Base-by-base conservation (phyloP, 2,329 filamentous ascomycete genomes). In the Phaeosphaeria sp. region DNA sequence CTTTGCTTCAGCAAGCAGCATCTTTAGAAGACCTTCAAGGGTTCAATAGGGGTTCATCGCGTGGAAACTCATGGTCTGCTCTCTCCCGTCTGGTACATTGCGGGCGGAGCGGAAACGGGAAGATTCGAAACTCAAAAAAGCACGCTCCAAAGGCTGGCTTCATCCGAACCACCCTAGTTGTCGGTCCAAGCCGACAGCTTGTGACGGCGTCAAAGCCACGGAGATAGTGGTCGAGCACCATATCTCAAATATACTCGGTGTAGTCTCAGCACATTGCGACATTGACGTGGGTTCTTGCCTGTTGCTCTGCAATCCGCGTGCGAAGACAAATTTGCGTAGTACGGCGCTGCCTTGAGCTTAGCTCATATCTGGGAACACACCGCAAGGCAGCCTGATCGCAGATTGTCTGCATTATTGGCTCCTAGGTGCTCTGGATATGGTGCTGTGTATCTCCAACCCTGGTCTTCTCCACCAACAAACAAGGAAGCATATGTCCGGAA, bases 81-180 rank as follows among this genome's bases (percentile, higher is more conserved):
- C 17, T 36, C 30, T n/a, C n/a, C 30, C 30, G 30, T 61, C 60
- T 65, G 65, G 63, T 66, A 65, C 64, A 61, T 61, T 62, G 63
- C 67, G 72, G 71, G 59, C 67, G 71, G 72, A 64, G 65, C 68
- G 71, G 71, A 70, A 71, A 66, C 66, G 67, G 65, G 61, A 54
- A 53, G 55, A 44, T 53, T 51, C n/a, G n/a, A 59, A 67, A 63
- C 58, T 68, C 56, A 68, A 66, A 66, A 57, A 54, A 64, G 72
- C 73, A 75, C 71, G 71, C 67, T 68, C 72, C 72, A 57, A 61
- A 63, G 55, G 52, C 56, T 74, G 72, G 71, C 69, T 70, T 64
- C 63, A 61, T 59, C 66, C 56, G 57, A 46, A 56, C 59, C 64
- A 65, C 66, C 62, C 60, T 67, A 60, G 62, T 56, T 6, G 43